Conservation (phyloP, 1,284 basidiomycete species). For the Wolfiporia cocos region DNA sequence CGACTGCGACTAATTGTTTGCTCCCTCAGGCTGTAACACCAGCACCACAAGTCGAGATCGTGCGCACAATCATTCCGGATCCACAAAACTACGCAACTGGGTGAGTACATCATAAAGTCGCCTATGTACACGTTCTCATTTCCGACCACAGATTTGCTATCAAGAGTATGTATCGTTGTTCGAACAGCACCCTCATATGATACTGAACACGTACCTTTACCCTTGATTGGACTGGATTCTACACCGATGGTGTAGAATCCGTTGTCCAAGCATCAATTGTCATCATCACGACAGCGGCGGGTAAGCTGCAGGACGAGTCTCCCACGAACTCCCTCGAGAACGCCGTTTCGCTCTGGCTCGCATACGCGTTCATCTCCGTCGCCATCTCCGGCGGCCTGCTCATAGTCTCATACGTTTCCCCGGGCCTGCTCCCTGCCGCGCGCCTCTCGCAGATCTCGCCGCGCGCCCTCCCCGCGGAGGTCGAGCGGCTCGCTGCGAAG, state of each 20-base stretch:
- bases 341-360: constrained; percentile 37
- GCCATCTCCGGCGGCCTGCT: constrained; percentile 33
- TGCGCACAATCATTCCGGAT: constrained; percentile 34
- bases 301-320: constrained; percentile 35
- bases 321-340: constrained; percentile 32
- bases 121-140: neutral
- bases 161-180: constrained; percentile 32
- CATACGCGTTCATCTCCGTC: constrained; percentile 34
- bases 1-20: neutral
- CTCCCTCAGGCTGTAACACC: constrained; percentile 31
- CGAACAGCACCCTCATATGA: no score
- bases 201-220: no score
- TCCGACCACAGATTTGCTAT: constrained; percentile 29
- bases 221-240: neutral
- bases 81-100: constrained; percentile 39
- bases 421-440: constrained; percentile 32
- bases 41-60: constrained; percentile 39
- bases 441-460: constrained; percentile 35
- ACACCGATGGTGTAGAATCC: constrained; percentile 22
- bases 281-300: constrained; percentile 39
- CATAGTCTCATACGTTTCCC: constrained; percentile 24
- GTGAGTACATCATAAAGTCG: constrained; percentile 12
- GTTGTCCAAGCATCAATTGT: constrained; percentile 39
- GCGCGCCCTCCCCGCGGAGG: constrained; percentile 24
- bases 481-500: constrained; percentile 24